phyloP scores from a whole-genome alignment of 805 yeast species.

The Saccharomycopsis schoenii region DNA sequence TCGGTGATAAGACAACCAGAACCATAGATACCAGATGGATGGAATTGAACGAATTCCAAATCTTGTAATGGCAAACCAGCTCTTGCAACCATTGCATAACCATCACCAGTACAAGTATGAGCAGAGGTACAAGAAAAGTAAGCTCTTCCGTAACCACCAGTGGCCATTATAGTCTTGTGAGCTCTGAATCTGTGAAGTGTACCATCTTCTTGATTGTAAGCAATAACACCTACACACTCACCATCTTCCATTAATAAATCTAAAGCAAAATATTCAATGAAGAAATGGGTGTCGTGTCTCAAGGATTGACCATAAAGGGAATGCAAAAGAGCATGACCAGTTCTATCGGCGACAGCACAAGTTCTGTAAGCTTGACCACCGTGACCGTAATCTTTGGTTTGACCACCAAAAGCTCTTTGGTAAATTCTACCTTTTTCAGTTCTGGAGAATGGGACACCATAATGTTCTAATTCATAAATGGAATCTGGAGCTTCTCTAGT shows the following conservation, averaged over 20 bases:
- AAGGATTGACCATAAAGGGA: conserved; percentile 93
- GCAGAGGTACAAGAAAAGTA: conserved; percentile 99
- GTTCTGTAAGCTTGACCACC: conserved; percentile 99
- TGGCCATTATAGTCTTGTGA: conserved; percentile 92
- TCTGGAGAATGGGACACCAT: conserved; percentile 97
- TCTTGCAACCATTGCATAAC: conserved; percentile 95
- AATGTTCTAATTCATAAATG: conserved; percentile 93
- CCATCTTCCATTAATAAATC: conserved; percentile 93
- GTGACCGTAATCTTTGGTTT: conserved; percentile 87
- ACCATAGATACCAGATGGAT: conserved; percentile 98
- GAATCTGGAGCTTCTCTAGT: conserved; percentile 96
- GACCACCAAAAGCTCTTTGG: conserved; percentile 99
- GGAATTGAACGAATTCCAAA: conserved; percentile 96
- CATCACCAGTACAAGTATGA: conserved; percentile 99
- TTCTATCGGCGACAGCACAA: conserved; percentile 98
- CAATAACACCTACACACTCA: conserved; percentile 92
- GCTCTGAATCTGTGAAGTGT: conserved; percentile 96
- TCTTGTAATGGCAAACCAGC: conserved; percentile 98
- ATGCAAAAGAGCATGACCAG: conserved; percentile 95
- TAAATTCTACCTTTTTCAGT: conserved; percentile 93
- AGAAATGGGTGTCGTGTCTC: conserved; percentile 94
- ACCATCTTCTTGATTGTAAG: conserved; percentile 98
- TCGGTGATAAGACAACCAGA: conserved; percentile 98
- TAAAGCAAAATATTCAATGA: conserved; percentile 93
- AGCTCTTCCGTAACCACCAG: conserved; percentile 98